Evolutionary conservation across 352 stramenopile genomes (phyloP), one percentile per base, ranked within the genome.

Genomic region (Phytopythium sindhum): DNA sequence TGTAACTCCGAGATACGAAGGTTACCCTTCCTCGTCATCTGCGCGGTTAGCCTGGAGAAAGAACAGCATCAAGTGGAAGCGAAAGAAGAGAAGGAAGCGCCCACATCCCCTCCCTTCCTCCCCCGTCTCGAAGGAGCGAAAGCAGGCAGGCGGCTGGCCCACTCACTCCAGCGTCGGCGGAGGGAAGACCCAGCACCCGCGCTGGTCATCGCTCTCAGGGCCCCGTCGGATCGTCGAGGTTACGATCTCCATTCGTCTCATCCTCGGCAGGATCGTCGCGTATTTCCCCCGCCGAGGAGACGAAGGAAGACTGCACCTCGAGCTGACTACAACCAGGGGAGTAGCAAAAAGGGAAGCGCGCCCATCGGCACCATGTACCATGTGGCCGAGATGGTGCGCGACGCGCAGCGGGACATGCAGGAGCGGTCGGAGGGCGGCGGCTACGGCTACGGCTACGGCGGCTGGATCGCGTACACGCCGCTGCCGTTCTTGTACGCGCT

Each of bases 341-440:
- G 31, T 5, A 9, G 21, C 26, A 3, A 24, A 4, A 7, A 50
- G n/a, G 24, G 24, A 31, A 21, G 56, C 9, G 10, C 33, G 33
- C 35, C 12, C 50, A 21, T 24, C 29, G 28, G n/a, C n/a, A n/a
- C 8, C 47, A 94, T 94, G 85, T 94, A 94, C 61, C 85, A 94
- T 68, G 69, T 94, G 28, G 78, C 85, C 23, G 85, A 94, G 73
- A 90, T 94, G 68, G 80, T 94, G 60, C 85, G 85, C 63, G 85
- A 94, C 65, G 85, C 85, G 37, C 68, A 84, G 41, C 81, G 82
- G 52, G 83, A 91, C 73, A 90, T 94, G 83, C 74, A 89, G 56
- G 80, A 90, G 68, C 82, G 84, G 21, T 78, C 73, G 56, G 83
- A 88, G 39, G 81, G 72, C 67, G 61, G 66, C 53, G 70, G 66